These are phyloP conservation scores for Herpotrichia juniperi DNA, from an alignment of 2,329 filamentous ascomycete species.

Conservation along the genomic window DNA sequence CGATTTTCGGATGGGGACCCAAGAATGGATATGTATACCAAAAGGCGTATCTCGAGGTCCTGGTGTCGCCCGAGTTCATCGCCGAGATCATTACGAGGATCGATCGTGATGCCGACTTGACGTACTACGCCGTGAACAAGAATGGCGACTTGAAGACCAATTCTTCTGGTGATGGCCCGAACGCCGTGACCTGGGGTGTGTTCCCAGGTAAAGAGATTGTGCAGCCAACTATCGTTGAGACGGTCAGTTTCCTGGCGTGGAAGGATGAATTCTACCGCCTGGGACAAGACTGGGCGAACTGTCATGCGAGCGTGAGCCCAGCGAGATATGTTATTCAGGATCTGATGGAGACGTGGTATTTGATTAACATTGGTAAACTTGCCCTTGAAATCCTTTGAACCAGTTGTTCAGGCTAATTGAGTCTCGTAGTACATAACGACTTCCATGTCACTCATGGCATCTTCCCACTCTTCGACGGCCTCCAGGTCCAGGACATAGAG, in stretches of 20 bases:
- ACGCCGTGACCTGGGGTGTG: slow-evolving; percentile 99
- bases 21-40: slow-evolving; percentile 97
- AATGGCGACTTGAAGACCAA: slow-evolving; percentile 83
- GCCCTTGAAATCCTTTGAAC: background rate
- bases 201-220: slow-evolving; percentile 99
- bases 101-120: slow-evolving; percentile 78
- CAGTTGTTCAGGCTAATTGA: background rate
- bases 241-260: slow-evolving; percentile 96
- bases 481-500: slow-evolving; percentile 72
- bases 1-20: slow-evolving; percentile 92
- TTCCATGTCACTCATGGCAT: slow-evolving; percentile 85
- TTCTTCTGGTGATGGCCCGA: slow-evolving; percentile 82
- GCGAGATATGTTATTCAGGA: slow-evolving; percentile 80
- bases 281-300: slow-evolving; percentile 92
- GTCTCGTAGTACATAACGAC: slow-evolving; percentile 85
- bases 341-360: slow-evolving; percentile 88
- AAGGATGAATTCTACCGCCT: slow-evolving; percentile 96
- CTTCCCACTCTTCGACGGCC: slow-evolving; percentile 82
- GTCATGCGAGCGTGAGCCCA: slow-evolving; percentile 76
- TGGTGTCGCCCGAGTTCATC: slow-evolving; percentile 82
- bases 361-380: slow-evolving; percentile 89
- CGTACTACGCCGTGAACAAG: slow-evolving; percentile 93
- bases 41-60: slow-evolving; percentile 93
- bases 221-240: slow-evolving; percentile 99
- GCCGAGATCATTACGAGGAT: slow-evolving; percentile 79